Evolutionary conservation across 2,329 filamentous ascomycete genomes (phyloP).

Genomic region (Talaromyces sp.): DNA sequence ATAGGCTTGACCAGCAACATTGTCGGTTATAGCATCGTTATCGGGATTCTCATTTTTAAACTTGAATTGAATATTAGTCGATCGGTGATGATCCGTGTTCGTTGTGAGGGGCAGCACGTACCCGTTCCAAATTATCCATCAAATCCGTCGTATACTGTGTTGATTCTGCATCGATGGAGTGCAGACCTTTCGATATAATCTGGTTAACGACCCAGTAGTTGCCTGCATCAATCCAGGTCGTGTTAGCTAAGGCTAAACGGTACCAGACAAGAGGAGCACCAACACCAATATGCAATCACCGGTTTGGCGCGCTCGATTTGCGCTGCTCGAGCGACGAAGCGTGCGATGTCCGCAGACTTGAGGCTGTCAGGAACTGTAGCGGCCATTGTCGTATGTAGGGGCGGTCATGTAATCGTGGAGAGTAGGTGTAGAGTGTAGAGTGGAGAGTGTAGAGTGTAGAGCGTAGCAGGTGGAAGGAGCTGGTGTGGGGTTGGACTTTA

Average conservation of each 20-base stretch:
- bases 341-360: slow-evolving; percentile 74
- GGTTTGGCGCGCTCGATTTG: slow-evolving; percentile 84
- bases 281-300: slow-evolving; percentile 93
- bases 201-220: slow-evolving; percentile 92
- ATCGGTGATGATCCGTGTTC: not conserved
- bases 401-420: not conserved
- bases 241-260: not conserved
- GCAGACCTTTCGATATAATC: slow-evolving; percentile 76
- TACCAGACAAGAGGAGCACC: slow-evolving; percentile 35
- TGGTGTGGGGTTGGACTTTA: slow-evolving; percentile 12
- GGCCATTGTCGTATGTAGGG: slow-evolving; percentile 56
- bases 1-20: slow-evolving; percentile 81
- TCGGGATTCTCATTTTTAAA: slow-evolving; percentile 68
- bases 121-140: slow-evolving; percentile 87
- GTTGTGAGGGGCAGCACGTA: slow-evolving; percentile 35
- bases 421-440: not conserved
- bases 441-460: too few species aligned
- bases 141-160: slow-evolving; percentile 74
- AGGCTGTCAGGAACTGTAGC: slow-evolving; percentile 66
- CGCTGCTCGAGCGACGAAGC: slow-evolving; percentile 75
- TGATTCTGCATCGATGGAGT: slow-evolving; percentile 72
- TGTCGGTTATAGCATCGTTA: slow-evolving; percentile 82
- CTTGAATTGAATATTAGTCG: slow-evolving; percentile 35
- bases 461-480: not conserved
- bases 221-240: slow-evolving; percentile 48